Evolutionary conservation across 2,329 filamentous ascomycete genomes (phyloP), one percentile per base, ranked within the genome.

Genomic region (Fusarium domesticum): DNA sequence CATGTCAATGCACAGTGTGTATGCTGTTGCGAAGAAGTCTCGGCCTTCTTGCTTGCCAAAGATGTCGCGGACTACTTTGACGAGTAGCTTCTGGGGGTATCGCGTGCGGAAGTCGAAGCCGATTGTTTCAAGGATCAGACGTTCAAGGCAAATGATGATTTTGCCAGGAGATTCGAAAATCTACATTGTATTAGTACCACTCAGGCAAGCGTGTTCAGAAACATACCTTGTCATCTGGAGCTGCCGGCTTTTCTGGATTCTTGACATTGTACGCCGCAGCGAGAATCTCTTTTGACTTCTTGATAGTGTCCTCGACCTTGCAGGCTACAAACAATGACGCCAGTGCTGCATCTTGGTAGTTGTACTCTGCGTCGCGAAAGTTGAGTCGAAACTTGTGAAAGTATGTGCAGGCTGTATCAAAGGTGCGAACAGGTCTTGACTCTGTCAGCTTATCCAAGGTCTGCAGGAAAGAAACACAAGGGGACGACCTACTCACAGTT

Each of bases 271-370:
- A 89, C 18, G 89, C 85, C 1, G 91, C 90, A 46, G 89, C 95
- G 14, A 97, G 75, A 49, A 98, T 95, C 52, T 98, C 93, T 45
- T 81, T 83, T 4, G 89, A 95, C 72, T 97, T 97, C 71, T 98
- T 98, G 55, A 96, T 80, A 1, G 93, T 98, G 66, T 98, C 93
- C 68, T 98, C 93, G 35, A 95, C 90, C 71, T 98, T 98, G 75
- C 92, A 97, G 3, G 91, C 91, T 3, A 91, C 87, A 61, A 97
- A 92, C 7, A 98, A 73, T 18, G 89, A 86, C 1, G 93, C 89
- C 6, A 93, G 81, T 0, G 92, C 89, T 2, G 89, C 91, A 64
- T 97, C 92, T 66, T 89, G 69, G 53, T 84, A 90, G 64, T 87
- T 87, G 67, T 95, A 96, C 60, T 95, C 90, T 53, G 75, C 82